These are phyloP conservation scores for Lichtheimia hyalospora DNA, from an alignment of 371 early-diverging fungal genomes.

Conservation along the genomic window DNA sequence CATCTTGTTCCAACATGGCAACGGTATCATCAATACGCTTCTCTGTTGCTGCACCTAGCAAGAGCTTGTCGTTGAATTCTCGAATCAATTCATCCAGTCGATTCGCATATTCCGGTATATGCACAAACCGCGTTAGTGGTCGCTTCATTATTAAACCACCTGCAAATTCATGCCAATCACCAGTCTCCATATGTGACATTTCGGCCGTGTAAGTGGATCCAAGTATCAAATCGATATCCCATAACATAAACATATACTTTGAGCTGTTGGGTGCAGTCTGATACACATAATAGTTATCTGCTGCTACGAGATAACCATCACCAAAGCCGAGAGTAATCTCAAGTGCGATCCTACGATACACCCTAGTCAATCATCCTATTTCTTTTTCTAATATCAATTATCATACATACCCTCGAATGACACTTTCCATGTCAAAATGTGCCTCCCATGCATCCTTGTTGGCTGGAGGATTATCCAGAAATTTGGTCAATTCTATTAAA, in stretches of 20 bases:
- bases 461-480: not conserved
- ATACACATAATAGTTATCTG: slow-evolving; percentile 37
- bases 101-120: slow-evolving; percentile 18
- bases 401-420: slow-evolving; percentile 26
- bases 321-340: slow-evolving; percentile 19
- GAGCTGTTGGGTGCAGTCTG: not conserved
- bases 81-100: slow-evolving; percentile 18
- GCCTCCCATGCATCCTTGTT: slow-evolving; percentile 22
- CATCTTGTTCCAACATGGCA: slow-evolving; percentile 26
- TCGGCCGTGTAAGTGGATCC: slow-evolving; percentile 9
- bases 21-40: slow-evolving; percentile 18
- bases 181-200: slow-evolving; percentile 8
- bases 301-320: slow-evolving; percentile 2
- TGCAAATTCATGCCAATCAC: slow-evolving; percentile 25
- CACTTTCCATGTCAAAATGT: slow-evolving; percentile 25
- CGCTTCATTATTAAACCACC: not conserved
- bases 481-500: not conserved
- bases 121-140: not conserved
- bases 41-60: slow-evolving; percentile 17
- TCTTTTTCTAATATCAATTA: no score
- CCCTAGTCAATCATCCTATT: no score
- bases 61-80: slow-evolving; percentile 15
- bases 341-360: slow-evolving; percentile 10
- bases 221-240: slow-evolving; percentile 30
- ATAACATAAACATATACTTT: slow-evolving; percentile 23